phyloP scores from a whole-genome alignment of 352 stramenopile genomes.

The Globisporangium cederbergense region DNA sequence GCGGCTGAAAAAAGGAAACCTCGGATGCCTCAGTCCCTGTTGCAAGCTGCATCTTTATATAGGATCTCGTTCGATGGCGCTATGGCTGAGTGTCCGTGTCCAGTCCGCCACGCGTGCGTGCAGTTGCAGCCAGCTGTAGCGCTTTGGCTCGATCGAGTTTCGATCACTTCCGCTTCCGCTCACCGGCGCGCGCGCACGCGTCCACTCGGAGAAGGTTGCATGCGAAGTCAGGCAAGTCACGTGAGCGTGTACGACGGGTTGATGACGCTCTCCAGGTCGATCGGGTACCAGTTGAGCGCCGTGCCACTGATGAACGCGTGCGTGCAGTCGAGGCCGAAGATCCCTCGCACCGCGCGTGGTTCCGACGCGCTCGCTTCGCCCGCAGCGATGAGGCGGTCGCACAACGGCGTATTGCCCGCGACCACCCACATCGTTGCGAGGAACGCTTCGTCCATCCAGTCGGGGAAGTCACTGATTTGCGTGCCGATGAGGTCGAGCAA shows the following conservation, averaged over 20 bases:
- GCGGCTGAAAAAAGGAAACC: too few relatives aligned
- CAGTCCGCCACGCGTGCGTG: too few relatives aligned
- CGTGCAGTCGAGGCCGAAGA: slow-evolving; percentile 1
- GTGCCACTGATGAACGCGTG: background rate
- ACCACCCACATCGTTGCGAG: slow-evolving; percentile 1
- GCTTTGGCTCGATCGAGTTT: background rate
- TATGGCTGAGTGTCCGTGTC: too few relatives aligned
- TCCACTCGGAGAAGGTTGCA: background rate
- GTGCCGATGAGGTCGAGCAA: slow-evolving; percentile 4
- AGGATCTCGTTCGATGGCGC: too few relatives aligned
- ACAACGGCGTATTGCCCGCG: slow-evolving; percentile 4
- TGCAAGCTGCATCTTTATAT: too few relatives aligned
- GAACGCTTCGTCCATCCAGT: slow-evolving; percentile 2
- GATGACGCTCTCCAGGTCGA: background rate
- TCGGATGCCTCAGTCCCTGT: too few relatives aligned
- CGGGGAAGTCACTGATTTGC: background rate
- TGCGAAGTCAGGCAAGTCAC: background rate
- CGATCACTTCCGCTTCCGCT: background rate
- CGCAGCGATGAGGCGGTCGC: background rate
- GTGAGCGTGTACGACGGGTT: slow-evolving; percentile 7
- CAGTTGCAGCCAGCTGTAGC: too few relatives aligned
- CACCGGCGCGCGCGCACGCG: background rate
- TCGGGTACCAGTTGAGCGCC: slow-evolving; percentile 10
- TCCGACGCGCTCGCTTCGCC: background rate
- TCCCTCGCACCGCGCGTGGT: background rate